Base-by-base conservation (phyloP, 2,329 filamentous ascomycete genomes). In the Fusarium fracticaudum region DNA sequence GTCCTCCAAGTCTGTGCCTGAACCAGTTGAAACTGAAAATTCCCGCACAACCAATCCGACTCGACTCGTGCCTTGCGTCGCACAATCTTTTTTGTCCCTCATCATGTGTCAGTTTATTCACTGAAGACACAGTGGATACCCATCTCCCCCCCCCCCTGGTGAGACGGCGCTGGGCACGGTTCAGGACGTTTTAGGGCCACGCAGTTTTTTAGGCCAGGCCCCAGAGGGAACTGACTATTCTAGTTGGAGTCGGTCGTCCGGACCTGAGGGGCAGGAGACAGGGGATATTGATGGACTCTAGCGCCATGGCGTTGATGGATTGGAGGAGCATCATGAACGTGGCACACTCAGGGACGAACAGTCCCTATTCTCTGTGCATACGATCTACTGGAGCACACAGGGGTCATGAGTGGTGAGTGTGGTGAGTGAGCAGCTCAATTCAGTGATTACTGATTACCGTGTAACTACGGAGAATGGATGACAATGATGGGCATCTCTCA, bases 221-320 rank as follows among this genome's bases (percentile, higher is more conserved):
- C 51, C 41, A 69, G 61, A 26, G 22, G 41, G 31, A 50, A 50
- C 31, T 50, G 55, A 59, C 55, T 59, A 59, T 59, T 37, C 55
- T 59, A n/a, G 55, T 59, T 59, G n/a, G 24, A 59, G 55, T 59
- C 55, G 31, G 55, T 59, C 41, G 41, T 35, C 55, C 55, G 55
- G 55, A 18, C 41, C 41, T 59, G 41, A 40, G 33, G 54, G 45
- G 60, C 60, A 60, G 71, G 57, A 54, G 45, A 60, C 60, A 62
- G 45, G 73, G 69, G 59, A n/a, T 48, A 47, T 55, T 61, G 50
- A 67, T 62, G 65, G 69, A 48, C 69, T 77, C 59, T 72, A 73
- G 71, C 60, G 67, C 66, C 71, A 68, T 72, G 74, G 71, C 73
- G 67, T 67, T 64, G 51, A 76, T 76, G 74, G 54, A 60, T 50